A percentile compares a stretch with the other conserved stretches of the same genome.
These are phyloP conservation scores for Brassica napus DNA, from an alignment of 345 rosid genomes.

Conservation along the genomic window DNA sequence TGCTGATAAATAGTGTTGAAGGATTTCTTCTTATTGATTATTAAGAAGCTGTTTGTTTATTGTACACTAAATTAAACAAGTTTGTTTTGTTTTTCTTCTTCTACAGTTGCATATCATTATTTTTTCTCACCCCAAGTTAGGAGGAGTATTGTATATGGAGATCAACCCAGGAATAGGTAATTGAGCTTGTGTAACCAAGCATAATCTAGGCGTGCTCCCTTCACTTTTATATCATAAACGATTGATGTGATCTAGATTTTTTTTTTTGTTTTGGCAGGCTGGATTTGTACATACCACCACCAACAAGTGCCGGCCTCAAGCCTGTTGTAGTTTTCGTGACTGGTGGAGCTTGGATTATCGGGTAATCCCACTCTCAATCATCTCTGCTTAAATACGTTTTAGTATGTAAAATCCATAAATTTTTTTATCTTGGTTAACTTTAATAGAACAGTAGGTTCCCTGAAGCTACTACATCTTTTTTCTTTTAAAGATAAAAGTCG, in stretches of 20 bases:
- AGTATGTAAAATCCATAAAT: not conserved
- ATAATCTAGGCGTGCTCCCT: not conserved
- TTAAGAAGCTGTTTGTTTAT: not conserved
- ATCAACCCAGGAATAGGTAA: slow-evolving; percentile 95
- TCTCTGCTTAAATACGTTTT: not conserved
- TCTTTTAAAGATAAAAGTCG: slow-evolving; percentile 2
- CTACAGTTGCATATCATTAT: slow-evolving; percentile 84
- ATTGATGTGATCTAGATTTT: not conserved
- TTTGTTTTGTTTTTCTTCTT: slow-evolving; percentile 8
- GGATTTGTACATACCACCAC: slow-evolving; percentile 79
- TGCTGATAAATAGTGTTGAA: not conserved
- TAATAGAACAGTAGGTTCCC: not conserved
- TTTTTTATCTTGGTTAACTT: not conserved
- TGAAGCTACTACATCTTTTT: not conserved
- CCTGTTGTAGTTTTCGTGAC: slow-evolving; percentile 94
- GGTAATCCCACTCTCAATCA: slow-evolving; percentile 43
- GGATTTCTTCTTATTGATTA: too few species aligned
- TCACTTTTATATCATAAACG: not conserved
- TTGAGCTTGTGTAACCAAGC: not conserved
- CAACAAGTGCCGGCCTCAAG: slow-evolving; percentile 57
- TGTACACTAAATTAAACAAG: not conserved
- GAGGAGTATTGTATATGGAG: slow-evolving; percentile 86
- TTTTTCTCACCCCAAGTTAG: slow-evolving; percentile 73
- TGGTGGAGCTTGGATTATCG: slow-evolving; percentile 99
- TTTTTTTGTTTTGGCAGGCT: slow-evolving; percentile 48